A percentile compares a stretch with the other conserved stretches of the same genome.
These are phyloP conservation scores for Lasiodiplodia citricola DNA, from an alignment of 2,329 filamentous ascomycete genomes.

Conservation along the genomic window DNA sequence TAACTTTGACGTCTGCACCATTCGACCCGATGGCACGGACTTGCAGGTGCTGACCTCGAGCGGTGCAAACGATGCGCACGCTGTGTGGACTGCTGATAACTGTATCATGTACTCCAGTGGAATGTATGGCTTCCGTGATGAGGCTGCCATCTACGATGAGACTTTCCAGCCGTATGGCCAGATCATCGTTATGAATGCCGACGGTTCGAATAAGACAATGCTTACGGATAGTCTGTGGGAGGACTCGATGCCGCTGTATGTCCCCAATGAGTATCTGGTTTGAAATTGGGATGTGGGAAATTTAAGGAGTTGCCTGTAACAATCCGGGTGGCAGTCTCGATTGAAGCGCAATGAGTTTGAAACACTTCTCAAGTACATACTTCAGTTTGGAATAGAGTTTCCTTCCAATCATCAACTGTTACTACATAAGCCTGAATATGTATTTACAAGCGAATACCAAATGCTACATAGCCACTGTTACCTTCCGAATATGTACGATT, in stretches of 20 bases:
- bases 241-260: slow-evolving; percentile 32
- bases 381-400: too few relatives aligned
- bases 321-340: not conserved
- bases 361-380: too few relatives aligned
- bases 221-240: slow-evolving; percentile 33
- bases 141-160: slow-evolving; percentile 48
- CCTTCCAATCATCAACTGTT: too few relatives aligned
- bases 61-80: slow-evolving; percentile 51
- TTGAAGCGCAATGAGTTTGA: too few relatives aligned
- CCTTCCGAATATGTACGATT: not conserved
- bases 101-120: slow-evolving; percentile 50
- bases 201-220: slow-evolving; percentile 38
- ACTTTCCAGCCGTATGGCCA: slow-evolving; percentile 55
- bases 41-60: slow-evolving; percentile 42
- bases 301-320: not conserved
- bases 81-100: slow-evolving; percentile 51
- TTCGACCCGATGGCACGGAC: slow-evolving; percentile 48
- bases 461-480: not conserved
- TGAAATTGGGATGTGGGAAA: not conserved
- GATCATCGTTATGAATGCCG: slow-evolving; percentile 51
- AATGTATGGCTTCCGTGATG: slow-evolving; percentile 52
- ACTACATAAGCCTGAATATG: too few relatives aligned
- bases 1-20: slow-evolving; percentile 51
- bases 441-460: too few relatives aligned
- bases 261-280: slow-evolving; percentile 29